A percentile compares a stretch with the other conserved stretches of the same genome.
These are phyloP conservation scores for Saccharomyces jurei DNA, from an alignment of 805 yeast species.

Conservation along the genomic window DNA sequence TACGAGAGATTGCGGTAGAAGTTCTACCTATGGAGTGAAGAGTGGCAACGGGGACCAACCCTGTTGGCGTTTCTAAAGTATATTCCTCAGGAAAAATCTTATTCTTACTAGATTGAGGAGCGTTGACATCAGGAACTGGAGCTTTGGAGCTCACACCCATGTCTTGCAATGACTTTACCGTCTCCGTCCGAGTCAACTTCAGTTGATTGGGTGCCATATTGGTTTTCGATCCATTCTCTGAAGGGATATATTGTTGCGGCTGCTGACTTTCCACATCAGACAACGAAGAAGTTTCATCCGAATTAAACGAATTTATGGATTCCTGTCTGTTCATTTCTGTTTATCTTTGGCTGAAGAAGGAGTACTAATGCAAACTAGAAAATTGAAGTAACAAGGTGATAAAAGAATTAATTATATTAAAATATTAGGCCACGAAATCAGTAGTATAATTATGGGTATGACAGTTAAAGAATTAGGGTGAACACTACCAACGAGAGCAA, in stretches of 20 bases:
- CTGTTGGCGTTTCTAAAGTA: constrained; percentile 79
- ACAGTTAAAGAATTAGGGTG: background rate
- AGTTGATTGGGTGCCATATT: background rate
- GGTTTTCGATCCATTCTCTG: constrained; percentile 1
- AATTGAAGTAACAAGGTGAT: background rate
- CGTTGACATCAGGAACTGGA: constrained; percentile 48
- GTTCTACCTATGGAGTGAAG: constrained; percentile 60
- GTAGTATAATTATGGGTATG: background rate
- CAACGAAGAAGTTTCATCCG: background rate
- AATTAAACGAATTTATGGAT: background rate
- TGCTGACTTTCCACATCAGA: background rate
- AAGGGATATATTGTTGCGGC: constrained; percentile 1
- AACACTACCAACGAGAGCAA: background rate
- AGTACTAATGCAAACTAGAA: background rate
- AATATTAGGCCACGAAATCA: background rate
- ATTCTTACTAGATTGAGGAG: constrained; percentile 43
- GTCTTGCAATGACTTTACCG: constrained; percentile 57
- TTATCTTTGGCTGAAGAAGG: background rate
- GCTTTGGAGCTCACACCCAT: constrained; percentile 51
- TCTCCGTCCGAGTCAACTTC: constrained; percentile 54
- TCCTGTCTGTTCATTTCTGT: constrained; percentile 1
- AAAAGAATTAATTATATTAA: background rate
- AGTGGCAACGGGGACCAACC: constrained; percentile 75
- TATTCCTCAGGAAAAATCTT: constrained; percentile 91
- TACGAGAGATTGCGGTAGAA: constrained; percentile 29